Evolutionary conservation across 768 basidiomycete genomes (phyloP).

Genomic region (Calocybe cyanea): DNA sequence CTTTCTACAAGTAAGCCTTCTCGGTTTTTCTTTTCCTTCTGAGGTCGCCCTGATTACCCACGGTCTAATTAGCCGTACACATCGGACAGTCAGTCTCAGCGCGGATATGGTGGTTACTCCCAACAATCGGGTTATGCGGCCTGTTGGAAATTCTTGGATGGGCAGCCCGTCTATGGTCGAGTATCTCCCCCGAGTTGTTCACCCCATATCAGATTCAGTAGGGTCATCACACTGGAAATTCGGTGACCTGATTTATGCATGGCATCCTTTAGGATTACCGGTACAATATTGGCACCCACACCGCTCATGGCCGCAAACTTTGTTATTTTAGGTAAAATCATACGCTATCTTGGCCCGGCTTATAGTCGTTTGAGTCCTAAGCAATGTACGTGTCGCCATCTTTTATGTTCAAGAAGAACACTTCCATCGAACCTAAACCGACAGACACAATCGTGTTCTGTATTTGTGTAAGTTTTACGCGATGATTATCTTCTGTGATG

Average conservation of each 20-base stretch:
- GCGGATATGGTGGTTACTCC: conserved; percentile 48
- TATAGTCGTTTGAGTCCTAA: conserved; percentile 45
- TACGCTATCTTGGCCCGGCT: conserved; percentile 36
- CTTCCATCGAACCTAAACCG: too few species aligned
- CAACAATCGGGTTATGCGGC: conserved; percentile 43
- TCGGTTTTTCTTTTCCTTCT: conserved; percentile 30
- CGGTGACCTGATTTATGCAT: too few species aligned
- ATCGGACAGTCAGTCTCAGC: conserved; percentile 35
- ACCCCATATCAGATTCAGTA: conserved; percentile 37
- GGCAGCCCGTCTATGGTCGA: conserved; percentile 52
- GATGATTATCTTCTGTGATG: background rate
- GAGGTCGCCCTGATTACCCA: background rate
- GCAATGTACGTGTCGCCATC: conserved; percentile 30
- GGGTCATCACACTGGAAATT: too few species aligned
- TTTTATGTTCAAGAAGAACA: too few species aligned
- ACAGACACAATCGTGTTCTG: conserved; percentile 35
- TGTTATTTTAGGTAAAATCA: conserved; percentile 48
- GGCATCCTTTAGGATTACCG: conserved; percentile 49
- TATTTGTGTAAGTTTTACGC: conserved; percentile 24
- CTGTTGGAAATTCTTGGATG: conserved; percentile 52
- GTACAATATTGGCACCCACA: conserved; percentile 53
- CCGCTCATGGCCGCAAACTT: conserved; percentile 60
- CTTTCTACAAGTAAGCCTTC: conserved; percentile 32
- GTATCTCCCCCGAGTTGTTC: conserved; percentile 18
- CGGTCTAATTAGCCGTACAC: conserved; percentile 35